Conservation (phyloP, 2,329 filamentous ascomycete genomes). For the Ilyonectria robusta region DNA sequence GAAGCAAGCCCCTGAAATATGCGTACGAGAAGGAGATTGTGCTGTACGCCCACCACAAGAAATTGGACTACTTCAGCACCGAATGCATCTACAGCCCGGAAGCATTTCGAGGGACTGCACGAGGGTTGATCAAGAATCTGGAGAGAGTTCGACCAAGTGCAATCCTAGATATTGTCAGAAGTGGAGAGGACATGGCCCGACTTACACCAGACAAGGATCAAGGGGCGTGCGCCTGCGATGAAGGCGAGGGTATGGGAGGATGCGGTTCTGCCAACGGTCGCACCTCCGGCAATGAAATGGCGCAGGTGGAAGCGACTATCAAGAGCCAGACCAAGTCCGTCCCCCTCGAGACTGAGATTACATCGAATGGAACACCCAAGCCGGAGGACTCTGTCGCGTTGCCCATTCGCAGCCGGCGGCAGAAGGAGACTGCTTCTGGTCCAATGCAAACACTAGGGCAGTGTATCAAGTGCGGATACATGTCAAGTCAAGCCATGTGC, state of each 20-base stretch:
- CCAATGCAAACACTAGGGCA: conserved; percentile 83
- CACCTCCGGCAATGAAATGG: conserved; percentile 82
- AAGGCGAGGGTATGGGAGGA: conserved; percentile 68
- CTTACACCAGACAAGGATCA: conserved; percentile 64
- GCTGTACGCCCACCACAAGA: conserved; percentile 96
- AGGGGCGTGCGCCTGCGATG: conserved; percentile 55
- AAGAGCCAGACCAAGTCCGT: conserved; percentile 38
- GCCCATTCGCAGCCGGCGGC: conserved; percentile 49
- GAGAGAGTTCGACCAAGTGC: conserved; percentile 94
- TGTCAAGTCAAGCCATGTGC: conserved; percentile 94
- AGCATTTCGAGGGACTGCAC: conserved; percentile 92
- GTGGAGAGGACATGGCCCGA: conserved; percentile 95
- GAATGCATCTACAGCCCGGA: conserved; percentile 99
- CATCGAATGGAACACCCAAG: conserved; percentile 39
- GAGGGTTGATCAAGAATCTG: conserved; percentile 93
- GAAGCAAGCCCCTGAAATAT: conserved; percentile 97
- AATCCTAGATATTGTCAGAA: conserved; percentile 93
- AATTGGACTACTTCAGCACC: conserved; percentile 97
- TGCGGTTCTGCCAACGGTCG: conserved; percentile 78
- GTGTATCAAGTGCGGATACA: conserved; percentile 91
- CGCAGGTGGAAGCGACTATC: conserved; percentile 77
- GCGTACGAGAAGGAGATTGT: conserved; percentile 99
- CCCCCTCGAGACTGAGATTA: conserved; percentile 53
- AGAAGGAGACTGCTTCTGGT: conserved; percentile 46
- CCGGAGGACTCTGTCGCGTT: conserved; percentile 51